phyloP scores from a whole-genome alignment of 495 filamentous ascomycete genomes.

The Aspergillus asperescens region DNA sequence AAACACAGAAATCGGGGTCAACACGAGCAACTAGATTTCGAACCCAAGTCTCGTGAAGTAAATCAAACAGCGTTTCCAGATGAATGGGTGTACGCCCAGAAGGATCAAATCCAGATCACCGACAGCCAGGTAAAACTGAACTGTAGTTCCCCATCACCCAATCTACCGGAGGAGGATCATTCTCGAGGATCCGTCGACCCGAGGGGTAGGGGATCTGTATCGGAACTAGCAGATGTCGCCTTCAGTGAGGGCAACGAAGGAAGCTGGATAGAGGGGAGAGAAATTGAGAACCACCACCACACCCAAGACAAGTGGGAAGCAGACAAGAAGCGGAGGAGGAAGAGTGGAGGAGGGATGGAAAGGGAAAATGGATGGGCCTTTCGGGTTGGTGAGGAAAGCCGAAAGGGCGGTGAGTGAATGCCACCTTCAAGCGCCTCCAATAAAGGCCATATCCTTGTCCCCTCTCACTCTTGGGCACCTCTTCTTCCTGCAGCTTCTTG shows the following conservation, averaged over 20 bases:
- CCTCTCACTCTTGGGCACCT: too few relatives aligned
- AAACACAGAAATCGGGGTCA: slow-evolving; percentile 18
- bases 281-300: slow-evolving; percentile 3
- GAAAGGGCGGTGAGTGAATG: slow-evolving; percentile 14
- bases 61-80: slow-evolving; percentile 11
- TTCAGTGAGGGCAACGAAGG: neutral
- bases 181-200: slow-evolving; percentile 19
- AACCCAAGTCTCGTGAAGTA: too few relatives aligned
- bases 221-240: neutral
- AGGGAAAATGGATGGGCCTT: slow-evolving; percentile 1
- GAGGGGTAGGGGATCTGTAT: slow-evolving; percentile 4
- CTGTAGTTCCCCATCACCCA: slow-evolving; percentile 40
- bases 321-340: slow-evolving; percentile 9
- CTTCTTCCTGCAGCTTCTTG: slow-evolving; percentile 7
- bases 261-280: neutral
- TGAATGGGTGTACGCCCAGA: slow-evolving; percentile 13
- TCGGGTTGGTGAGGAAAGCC: slow-evolving; percentile 4
- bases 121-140: slow-evolving; percentile 33
- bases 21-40: neutral
- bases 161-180: slow-evolving; percentile 30
- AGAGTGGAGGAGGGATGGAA: slow-evolving; percentile 3
- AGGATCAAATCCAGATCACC: slow-evolving; percentile 5
- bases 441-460: neutral
- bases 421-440: slow-evolving; percentile 6
- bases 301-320: neutral